Conservation (phyloP, 1,139 yeast species). For the Entelexis paramagnoliae region DNA sequence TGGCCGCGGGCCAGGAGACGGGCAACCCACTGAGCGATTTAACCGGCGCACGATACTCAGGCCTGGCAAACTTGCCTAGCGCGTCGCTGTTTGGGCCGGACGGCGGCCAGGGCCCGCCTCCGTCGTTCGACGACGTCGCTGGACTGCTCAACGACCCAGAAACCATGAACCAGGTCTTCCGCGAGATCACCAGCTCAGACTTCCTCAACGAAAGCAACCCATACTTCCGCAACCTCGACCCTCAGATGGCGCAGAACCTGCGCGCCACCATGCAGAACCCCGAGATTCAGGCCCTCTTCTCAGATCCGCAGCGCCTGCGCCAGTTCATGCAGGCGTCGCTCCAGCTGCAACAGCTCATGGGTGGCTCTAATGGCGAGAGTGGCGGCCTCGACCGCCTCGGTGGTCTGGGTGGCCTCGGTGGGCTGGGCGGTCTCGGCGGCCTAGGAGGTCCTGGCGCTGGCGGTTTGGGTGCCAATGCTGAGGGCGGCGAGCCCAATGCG, state of each 20-base stretch:
- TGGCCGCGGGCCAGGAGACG: slow-evolving; percentile 81
- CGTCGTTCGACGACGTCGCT: slow-evolving; percentile 63
- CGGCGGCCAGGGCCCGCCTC: slow-evolving; percentile 69
- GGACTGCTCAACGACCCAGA: slow-evolving; percentile 73
- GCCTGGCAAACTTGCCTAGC: slow-evolving; percentile 76
- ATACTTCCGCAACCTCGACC: slow-evolving; percentile 75
- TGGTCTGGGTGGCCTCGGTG: slow-evolving; percentile 11
- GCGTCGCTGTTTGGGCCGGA: slow-evolving; percentile 91
- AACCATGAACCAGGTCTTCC: slow-evolving; percentile 41
- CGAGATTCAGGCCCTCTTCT: slow-evolving; percentile 63
- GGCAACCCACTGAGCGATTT: slow-evolving; percentile 84
- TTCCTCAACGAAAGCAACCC: slow-evolving; percentile 44
- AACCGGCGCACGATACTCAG: slow-evolving; percentile 94
- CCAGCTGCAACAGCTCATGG: slow-evolving; percentile 32
- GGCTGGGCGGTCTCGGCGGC: slow-evolving; percentile 24
- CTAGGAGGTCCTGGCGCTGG: too few relatives aligned
- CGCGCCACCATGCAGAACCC: slow-evolving; percentile 80
- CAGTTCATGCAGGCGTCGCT: slow-evolving; percentile 68
- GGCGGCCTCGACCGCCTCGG: background rate
- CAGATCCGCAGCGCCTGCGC: slow-evolving; percentile 47
- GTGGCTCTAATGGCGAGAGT: slow-evolving; percentile 1
- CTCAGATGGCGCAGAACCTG: slow-evolving; percentile 77
- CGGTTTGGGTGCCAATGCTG: slow-evolving; percentile 22
- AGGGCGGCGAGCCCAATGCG: slow-evolving; percentile 19
- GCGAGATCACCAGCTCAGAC: slow-evolving; percentile 48